Evolutionary conservation across 1,284 basidiomycete species (phyloP).

Genomic region (Ustilago crameri): DNA sequence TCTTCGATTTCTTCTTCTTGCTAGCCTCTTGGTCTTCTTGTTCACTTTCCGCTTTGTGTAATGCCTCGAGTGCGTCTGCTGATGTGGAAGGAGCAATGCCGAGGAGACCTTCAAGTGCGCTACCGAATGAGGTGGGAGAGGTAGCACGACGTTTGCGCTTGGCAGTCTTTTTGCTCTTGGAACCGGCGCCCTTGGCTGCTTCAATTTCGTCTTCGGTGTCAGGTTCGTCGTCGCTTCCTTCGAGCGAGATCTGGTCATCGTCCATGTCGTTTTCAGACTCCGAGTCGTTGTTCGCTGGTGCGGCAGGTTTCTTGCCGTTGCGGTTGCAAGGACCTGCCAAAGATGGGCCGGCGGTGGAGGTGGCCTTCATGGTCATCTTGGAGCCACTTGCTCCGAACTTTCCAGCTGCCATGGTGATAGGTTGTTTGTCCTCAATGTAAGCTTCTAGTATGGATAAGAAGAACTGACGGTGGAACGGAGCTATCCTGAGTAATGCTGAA

Average conservation of each 20-base stretch:
- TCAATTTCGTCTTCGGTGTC: constrained; percentile 61
- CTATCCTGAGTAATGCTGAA: too few relatives aligned
- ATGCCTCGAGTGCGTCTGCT: constrained; percentile 20
- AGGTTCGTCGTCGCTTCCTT: constrained; percentile 28
- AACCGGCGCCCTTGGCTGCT: constrained; percentile 42
- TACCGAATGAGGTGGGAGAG: constrained; percentile 63
- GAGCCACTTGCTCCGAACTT: constrained; percentile 37
- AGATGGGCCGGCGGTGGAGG: constrained; percentile 19
- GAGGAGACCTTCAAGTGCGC: constrained; percentile 56
- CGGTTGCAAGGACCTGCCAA: constrained; percentile 1
- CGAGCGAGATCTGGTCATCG: constrained; percentile 33
- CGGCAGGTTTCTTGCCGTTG: constrained; percentile 21
- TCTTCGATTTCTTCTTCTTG: constrained; percentile 15
- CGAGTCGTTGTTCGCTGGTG: constrained; percentile 10
- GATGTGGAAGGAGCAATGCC: constrained; percentile 35
- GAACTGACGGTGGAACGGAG: not conserved
- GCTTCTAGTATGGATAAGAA: not conserved
- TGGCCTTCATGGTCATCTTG: constrained; percentile 49
- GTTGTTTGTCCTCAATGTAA: not conserved
- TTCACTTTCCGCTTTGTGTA: constrained; percentile 14
- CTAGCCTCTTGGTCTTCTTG: constrained; percentile 3
- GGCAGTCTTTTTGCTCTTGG: constrained; percentile 60
- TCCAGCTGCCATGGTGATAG: constrained; percentile 26
- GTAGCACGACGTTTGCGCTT: constrained; percentile 64
- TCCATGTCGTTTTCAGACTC: constrained; percentile 25